Evolutionary conservation across 1,284 basidiomycete genomes (phyloP).

Genomic region (Puccinia horiana): DNA sequence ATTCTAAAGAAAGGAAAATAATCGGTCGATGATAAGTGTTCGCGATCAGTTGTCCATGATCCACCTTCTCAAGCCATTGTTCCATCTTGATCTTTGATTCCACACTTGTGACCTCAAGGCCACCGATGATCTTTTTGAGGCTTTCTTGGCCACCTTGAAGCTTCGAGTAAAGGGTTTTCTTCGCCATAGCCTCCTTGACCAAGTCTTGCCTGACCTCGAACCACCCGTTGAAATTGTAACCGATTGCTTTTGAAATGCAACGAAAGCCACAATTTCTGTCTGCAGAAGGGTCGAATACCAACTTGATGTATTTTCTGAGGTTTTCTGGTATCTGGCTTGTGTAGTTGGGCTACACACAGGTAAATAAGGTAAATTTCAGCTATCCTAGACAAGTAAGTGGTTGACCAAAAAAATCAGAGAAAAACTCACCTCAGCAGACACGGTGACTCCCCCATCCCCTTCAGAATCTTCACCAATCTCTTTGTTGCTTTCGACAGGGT

Average conservation of each 20-base stretch:
- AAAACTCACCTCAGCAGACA: no score
- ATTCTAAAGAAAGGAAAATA: background rate
- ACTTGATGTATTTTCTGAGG: background rate
- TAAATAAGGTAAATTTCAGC: no score
- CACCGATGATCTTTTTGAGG: background rate
- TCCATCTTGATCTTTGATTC: background rate
- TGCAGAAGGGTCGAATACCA: background rate
- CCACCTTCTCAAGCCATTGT: background rate
- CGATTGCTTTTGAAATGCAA: background rate
- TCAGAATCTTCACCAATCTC: no score
- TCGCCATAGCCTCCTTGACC: background rate
- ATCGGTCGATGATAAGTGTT: background rate
- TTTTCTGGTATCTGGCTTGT: background rate
- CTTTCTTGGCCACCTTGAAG: background rate
- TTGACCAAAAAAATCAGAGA: no score
- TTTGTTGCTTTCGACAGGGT: no score
- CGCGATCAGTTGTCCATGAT: background rate
- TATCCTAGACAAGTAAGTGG: no score
- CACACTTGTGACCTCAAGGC: background rate
- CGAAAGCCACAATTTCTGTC: background rate
- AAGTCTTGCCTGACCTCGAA: background rate
- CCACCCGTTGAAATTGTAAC: background rate
- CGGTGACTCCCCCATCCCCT: no score
- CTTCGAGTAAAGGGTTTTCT: background rate
- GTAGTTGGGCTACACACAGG: no score